Evolutionary conservation across 306 rosid genomes (phyloP).

Genomic region (Fragaria iinumae): DNA sequence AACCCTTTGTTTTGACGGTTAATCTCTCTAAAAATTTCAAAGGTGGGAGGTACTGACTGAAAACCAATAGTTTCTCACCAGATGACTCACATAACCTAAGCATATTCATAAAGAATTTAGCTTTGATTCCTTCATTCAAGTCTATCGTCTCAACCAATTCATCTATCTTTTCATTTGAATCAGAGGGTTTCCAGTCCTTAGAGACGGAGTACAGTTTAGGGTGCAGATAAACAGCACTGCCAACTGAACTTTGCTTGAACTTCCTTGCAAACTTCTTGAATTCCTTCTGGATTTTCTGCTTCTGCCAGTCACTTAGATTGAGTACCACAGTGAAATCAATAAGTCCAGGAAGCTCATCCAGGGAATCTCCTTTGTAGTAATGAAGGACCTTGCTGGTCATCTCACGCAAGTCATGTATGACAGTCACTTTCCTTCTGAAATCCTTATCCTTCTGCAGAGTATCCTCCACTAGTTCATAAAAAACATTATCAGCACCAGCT

Average conservation of each 20-base stretch:
- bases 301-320: conserved; percentile 61
- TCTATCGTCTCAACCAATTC: conserved; percentile 47
- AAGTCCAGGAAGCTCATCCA: conserved; percentile 96
- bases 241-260: conserved; percentile 70
- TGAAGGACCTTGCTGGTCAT: conserved; percentile 86
- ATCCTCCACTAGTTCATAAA: conserved; percentile 68
- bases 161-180: conserved; percentile 47
- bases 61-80: conserved; percentile 84
- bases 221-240: conserved; percentile 82
- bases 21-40: conserved; percentile 79
- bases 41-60: conserved; percentile 88
- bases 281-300: conserved; percentile 44
- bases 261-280: conserved; percentile 47
- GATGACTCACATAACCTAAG: conserved; percentile 61
- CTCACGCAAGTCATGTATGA: conserved; percentile 89
- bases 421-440: conserved; percentile 71
- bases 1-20: conserved; percentile 53
- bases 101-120: conserved; percentile 66
- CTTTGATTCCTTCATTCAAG: conserved; percentile 73
- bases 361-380: conserved; percentile 91
- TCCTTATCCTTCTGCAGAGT: conserved; percentile 80
- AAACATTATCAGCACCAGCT: conserved; percentile 38
- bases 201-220: conserved; percentile 56
- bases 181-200: conserved; percentile 38
- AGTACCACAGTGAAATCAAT: conserved; percentile 73